Percentiles rank a stretch among this genome's conserved stretches.
phyloP scores from a whole-genome alignment of 2,329 filamentous ascomycete genomes.

The Exophiala phaeomuriformis region DNA sequence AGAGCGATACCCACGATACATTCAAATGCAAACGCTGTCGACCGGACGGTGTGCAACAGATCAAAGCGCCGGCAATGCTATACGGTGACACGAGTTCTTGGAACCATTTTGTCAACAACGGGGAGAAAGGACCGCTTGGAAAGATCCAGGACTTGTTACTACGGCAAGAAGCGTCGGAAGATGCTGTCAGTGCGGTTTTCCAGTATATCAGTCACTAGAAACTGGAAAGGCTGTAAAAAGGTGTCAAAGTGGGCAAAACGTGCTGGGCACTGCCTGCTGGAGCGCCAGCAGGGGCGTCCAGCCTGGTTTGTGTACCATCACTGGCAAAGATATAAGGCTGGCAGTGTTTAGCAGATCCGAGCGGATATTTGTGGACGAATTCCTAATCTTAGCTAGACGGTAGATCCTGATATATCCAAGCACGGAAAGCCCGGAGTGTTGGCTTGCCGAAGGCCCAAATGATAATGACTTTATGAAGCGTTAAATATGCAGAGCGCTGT shows the following conservation, averaged over 20 bases:
- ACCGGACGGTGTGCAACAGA: slow-evolving; percentile 73
- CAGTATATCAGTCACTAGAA: slow-evolving; percentile 89
- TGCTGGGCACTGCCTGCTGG: background rate
- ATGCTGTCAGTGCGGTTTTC: slow-evolving; percentile 86
- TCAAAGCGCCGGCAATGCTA: slow-evolving; percentile 89
- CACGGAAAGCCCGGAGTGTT: too few relatives aligned
- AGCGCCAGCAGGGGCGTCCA: too few relatives aligned
- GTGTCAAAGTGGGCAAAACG: background rate
- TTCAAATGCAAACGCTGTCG: slow-evolving; percentile 97
- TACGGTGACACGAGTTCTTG: slow-evolving; percentile 99
- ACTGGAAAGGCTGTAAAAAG: background rate
- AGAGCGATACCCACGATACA: slow-evolving; percentile 91
- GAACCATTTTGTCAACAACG: slow-evolving; percentile 90
- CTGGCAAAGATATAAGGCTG: too few relatives aligned
- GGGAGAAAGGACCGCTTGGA: slow-evolving; percentile 57
- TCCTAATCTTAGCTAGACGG: too few relatives aligned
- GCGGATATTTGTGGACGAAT: too few relatives aligned
- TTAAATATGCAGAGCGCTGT: too few relatives aligned
- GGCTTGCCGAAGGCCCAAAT: too few relatives aligned
- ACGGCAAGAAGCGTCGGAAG: slow-evolving; percentile 71
- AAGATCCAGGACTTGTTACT: slow-evolving; percentile 86
- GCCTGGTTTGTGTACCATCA: too few relatives aligned
- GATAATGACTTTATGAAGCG: too few relatives aligned
- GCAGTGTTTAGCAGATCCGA: too few relatives aligned
- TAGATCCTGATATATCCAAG: too few relatives aligned